Percentiles rank a stretch among this genome's conserved stretches.
Conservation (phyloP, 441 rosid species). For the Gossypium aridum region DNA sequence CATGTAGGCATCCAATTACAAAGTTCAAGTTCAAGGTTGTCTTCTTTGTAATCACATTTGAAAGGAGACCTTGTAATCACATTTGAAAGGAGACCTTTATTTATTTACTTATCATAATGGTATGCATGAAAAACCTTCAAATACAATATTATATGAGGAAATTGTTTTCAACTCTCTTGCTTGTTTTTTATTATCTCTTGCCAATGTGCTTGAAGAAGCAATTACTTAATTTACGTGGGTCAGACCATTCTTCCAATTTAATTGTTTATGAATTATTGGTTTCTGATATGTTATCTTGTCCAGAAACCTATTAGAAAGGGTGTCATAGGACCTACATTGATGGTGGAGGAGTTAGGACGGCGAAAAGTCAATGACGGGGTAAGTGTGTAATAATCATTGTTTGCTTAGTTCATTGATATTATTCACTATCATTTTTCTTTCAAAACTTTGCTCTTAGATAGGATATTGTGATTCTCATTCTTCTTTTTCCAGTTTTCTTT, state of each 20-base stretch:
- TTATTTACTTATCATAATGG: not conserved
- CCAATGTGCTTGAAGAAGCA: not conserved
- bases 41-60: not conserved
- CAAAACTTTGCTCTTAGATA: not conserved
- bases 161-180: not conserved
- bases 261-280: not conserved
- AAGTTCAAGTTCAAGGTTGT: constrained; percentile 1
- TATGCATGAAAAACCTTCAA: not conserved
- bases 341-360: constrained; percentile 89
- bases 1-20: not conserved
- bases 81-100: not conserved
- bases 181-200: not conserved
- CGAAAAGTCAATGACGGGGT: constrained; percentile 65
- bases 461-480: not conserved
- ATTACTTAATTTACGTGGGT: not conserved
- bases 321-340: constrained; percentile 66
- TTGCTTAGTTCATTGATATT: not conserved
- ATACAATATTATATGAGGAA: not conserved
- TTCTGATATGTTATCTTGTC: not conserved
- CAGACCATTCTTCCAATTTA: not conserved
- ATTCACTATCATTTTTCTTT: not conserved
- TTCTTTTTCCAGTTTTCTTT: not conserved
- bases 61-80: not conserved
- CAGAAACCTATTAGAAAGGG: constrained; percentile 91
- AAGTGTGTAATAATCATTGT: constrained; percentile 11